These are phyloP conservation scores for Chrysoporthe austroafricana DNA, from an alignment of 2,329 filamentous ascomycete genomes.

Conservation along the genomic window DNA sequence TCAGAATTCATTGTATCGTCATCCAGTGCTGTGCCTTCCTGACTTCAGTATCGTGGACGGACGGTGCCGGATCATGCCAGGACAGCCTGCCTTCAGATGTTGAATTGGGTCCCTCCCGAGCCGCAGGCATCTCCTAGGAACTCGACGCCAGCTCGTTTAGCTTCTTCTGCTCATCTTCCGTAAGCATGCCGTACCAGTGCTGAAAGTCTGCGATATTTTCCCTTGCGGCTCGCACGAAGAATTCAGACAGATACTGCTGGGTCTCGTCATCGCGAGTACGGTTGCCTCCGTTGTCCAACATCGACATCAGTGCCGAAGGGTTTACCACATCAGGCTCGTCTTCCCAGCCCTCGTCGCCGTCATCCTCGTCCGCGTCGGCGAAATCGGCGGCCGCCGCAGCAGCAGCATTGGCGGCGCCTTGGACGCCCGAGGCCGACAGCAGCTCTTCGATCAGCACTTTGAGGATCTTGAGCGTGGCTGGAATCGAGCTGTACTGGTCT, in stretches of 20 bases:
- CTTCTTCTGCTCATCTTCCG: conserved; percentile 60
- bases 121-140: conserved; percentile 25
- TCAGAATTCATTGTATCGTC: background rate
- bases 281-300: conserved; percentile 60
- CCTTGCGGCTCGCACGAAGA: conserved; percentile 68
- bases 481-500: conserved; percentile 84
- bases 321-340: conserved; percentile 79
- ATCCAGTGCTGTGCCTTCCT: background rate
- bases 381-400: conserved; percentile 63
- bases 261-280: conserved; percentile 88
- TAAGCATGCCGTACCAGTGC: conserved; percentile 59
- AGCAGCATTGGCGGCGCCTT: conserved; percentile 63
- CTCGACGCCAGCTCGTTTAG: conserved; percentile 53
- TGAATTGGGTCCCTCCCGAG: background rate
- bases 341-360: conserved; percentile 86
- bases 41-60: background rate
- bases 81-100: background rate
- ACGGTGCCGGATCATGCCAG: background rate
- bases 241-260: conserved; percentile 79
- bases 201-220: conserved; percentile 61
- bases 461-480: conserved; percentile 90
- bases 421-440: conserved; percentile 73
- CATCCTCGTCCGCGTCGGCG: conserved; percentile 62
- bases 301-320: conserved; percentile 75
- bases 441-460: conserved; percentile 96